A percentile compares a stretch with the other conserved stretches of the same genome.
phyloP scores from a whole-genome alignment of 1,284 basidiomycete species.

The Tylopilus orsonianus region DNA sequence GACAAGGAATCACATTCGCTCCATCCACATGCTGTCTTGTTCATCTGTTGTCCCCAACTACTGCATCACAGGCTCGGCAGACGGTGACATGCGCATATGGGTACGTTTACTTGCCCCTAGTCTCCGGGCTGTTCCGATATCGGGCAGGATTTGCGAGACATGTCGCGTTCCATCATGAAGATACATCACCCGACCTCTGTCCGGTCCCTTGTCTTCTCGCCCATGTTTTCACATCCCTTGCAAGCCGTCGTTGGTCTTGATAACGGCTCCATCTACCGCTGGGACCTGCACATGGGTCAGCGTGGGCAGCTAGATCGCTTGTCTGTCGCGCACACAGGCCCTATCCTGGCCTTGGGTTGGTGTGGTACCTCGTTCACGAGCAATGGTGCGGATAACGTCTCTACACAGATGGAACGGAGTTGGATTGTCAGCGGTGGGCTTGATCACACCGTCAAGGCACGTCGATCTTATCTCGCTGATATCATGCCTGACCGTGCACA shows the following conservation, averaged over 20 bases:
- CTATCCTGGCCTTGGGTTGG: constrained; percentile 83
- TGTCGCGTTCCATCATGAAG: constrained; percentile 66
- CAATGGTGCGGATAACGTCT: constrained; percentile 20
- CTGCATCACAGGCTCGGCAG: constrained; percentile 80
- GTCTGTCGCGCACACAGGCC: constrained; percentile 74
- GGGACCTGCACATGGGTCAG: constrained; percentile 78
- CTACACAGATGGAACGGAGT: constrained; percentile 40
- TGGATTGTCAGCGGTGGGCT: constrained; percentile 85
- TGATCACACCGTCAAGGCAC: constrained; percentile 78
- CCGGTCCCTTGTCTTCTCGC: constrained; percentile 73
- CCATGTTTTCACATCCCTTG: constrained; percentile 59
- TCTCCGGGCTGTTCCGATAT: not conserved
- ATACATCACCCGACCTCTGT: constrained; percentile 75
- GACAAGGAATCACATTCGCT: constrained; percentile 72
- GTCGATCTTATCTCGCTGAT: not conserved
- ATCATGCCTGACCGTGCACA: constrained; percentile 27
- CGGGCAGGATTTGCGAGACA: constrained; percentile 72
- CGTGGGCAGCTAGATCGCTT: constrained; percentile 71
- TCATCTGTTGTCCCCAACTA: constrained; percentile 64
- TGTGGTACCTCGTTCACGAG: constrained; percentile 35
- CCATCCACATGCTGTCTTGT: constrained; percentile 72
- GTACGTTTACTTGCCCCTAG: constrained; percentile 41
- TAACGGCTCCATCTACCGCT: constrained; percentile 71
- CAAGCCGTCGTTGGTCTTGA: constrained; percentile 79
- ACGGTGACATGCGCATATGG: constrained; percentile 83